Evolutionary conservation across 2,329 filamentous ascomycete species (phyloP).

Genomic region (Tolypocladium sp.): DNA sequence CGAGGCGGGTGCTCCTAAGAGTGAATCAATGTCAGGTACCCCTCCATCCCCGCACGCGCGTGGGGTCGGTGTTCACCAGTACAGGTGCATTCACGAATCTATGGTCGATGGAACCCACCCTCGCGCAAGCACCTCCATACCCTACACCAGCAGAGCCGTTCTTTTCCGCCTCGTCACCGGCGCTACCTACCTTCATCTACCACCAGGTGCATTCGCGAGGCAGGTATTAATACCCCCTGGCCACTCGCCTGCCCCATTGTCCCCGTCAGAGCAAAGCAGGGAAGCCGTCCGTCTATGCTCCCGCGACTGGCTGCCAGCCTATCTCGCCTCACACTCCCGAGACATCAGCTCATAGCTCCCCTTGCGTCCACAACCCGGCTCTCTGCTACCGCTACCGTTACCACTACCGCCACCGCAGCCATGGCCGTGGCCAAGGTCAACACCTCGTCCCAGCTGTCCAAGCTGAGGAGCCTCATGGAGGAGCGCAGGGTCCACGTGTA

Average conservation of each 20-base stretch:
- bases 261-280: background rate
- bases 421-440: conserved; percentile 44
- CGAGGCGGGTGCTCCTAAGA: background rate
- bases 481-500: conserved; percentile 84
- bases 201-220: background rate
- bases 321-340: background rate
- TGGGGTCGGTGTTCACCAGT: background rate
- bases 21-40: too few species aligned
- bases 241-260: background rate
- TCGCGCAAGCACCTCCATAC: background rate
- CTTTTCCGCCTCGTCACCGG: background rate
- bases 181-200: background rate
- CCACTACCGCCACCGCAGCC: background rate
- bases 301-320: background rate
- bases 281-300: background rate
- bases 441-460: conserved; percentile 66
- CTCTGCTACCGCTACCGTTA: background rate
- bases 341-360: background rate
- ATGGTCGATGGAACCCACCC: background rate
- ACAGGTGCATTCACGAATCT: background rate
- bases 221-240: background rate
- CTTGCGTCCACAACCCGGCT: background rate
- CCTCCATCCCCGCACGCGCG: background rate
- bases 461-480: conserved; percentile 79
- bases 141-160: background rate